Conservation (phyloP, 139 green algal genomes). For the Pseudopediastrum boryanum region DNA sequence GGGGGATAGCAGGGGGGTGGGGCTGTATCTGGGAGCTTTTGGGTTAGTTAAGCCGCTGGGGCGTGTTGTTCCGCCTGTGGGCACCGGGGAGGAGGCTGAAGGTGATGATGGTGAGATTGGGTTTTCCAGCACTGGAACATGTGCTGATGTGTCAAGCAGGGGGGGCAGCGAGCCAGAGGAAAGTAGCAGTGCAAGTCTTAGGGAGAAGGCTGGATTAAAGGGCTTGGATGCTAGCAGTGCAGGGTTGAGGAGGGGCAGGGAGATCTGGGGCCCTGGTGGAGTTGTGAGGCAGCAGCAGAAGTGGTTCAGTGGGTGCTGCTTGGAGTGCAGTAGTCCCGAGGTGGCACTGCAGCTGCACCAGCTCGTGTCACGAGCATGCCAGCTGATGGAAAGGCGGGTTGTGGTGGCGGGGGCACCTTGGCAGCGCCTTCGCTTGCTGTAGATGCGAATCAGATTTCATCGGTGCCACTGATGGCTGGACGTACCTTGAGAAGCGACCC, state of each 20-base stretch:
- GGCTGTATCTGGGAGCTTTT: background rate
- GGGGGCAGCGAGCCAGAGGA: background rate
- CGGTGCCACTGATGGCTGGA: too few relatives aligned
- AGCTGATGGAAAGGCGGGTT: conserved; percentile 2
- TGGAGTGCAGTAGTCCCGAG: conserved; percentile 13
- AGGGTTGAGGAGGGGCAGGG: background rate
- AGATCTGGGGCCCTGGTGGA: background rate
- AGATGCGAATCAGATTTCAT: too few relatives aligned
- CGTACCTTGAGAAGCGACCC: too few relatives aligned
- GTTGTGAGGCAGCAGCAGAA: background rate
- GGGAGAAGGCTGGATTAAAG: background rate
- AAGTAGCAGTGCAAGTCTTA: background rate
- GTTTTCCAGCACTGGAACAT: background rate
- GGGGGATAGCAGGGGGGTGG: conserved; percentile 1
- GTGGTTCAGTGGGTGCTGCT: conserved; percentile 18
- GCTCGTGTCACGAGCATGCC: conserved; percentile 33
- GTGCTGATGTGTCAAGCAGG: background rate
- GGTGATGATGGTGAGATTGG: background rate
- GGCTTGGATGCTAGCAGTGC: too few relatives aligned
- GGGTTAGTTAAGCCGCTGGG: background rate
- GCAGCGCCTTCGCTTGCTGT: too few relatives aligned
- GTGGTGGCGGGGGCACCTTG: too few relatives aligned
- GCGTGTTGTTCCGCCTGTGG: background rate
- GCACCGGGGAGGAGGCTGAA: background rate
- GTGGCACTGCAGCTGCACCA: conserved; percentile 29